These are phyloP conservation scores for Trichoderma brevicompactum DNA, from an alignment of 2,329 filamentous ascomycete genomes.

Conservation along the genomic window DNA sequence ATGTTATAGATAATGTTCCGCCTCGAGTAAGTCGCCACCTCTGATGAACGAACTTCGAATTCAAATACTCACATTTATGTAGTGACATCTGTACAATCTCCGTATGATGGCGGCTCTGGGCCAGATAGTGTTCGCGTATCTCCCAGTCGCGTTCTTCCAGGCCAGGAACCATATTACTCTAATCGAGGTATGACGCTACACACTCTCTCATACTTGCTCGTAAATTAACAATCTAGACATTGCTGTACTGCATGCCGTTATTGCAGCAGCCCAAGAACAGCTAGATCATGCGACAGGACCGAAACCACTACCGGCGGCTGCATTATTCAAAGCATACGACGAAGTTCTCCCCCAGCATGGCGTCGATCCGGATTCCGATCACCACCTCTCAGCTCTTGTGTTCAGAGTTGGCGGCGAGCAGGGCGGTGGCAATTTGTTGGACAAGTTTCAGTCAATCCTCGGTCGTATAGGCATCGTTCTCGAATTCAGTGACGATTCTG, in stretches of 20 bases:
- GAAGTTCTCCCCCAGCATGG: conserved; percentile 71
- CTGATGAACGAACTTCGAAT: not conserved
- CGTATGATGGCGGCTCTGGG: conserved; percentile 33
- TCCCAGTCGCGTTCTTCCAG: conserved; percentile 37
- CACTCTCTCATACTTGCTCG: not conserved
- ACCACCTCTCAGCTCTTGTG: conserved; percentile 75
- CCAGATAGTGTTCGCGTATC: conserved; percentile 39
- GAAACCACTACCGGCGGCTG: conserved; percentile 71
- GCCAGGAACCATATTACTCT: conserved; percentile 55
- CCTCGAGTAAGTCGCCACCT: conserved; percentile 36
- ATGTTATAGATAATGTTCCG: conserved; percentile 39
- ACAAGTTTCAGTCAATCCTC: conserved; percentile 72
- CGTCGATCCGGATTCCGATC: conserved; percentile 72
- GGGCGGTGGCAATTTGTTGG: conserved; percentile 61
- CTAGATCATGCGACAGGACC: conserved; percentile 60
- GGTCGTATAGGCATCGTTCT: conserved; percentile 72
- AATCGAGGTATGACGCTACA: conserved; percentile 57
- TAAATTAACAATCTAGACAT: conserved; percentile 63
- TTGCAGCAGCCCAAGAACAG: conserved; percentile 70
- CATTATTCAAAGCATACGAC: conserved; percentile 82
- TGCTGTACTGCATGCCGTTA: conserved; percentile 75
- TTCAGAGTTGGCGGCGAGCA: conserved; percentile 75
- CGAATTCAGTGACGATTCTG: conserved; percentile 56
- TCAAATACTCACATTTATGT: not conserved
- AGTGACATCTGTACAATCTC: conserved; percentile 39